Evolutionary conservation across 495 filamentous ascomycete species (phyloP).

Genomic region (Penicillium lagena): DNA sequence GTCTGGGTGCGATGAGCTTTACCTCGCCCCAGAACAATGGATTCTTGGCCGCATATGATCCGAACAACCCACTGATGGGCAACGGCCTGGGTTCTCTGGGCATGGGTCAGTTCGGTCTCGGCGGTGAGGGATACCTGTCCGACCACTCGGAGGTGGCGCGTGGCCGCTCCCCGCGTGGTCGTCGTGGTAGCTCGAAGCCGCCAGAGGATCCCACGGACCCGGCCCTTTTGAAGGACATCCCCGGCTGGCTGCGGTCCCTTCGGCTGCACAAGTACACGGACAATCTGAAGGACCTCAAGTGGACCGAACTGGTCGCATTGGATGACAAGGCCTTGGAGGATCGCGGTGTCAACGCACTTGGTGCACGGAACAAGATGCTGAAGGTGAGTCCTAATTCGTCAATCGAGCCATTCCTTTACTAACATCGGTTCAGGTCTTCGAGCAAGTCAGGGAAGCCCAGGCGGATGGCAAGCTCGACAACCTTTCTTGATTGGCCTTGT

Average conservation of each 20-base stretch:
- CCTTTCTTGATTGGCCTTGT: constrained; percentile 14
- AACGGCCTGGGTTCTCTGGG: constrained; percentile 66
- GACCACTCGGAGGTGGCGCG: constrained; percentile 88
- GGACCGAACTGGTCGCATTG: constrained; percentile 87
- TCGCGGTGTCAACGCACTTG: constrained; percentile 89
- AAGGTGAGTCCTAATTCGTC: constrained; percentile 57
- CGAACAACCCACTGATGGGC: constrained; percentile 62
- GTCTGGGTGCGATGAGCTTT: constrained; percentile 64
- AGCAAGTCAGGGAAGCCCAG: constrained; percentile 82
- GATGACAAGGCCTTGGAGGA: constrained; percentile 93
- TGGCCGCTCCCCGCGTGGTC: constrained; percentile 86
- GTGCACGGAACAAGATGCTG: constrained; percentile 94
- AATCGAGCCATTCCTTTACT: constrained; percentile 10
- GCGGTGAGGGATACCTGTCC: constrained; percentile 84
- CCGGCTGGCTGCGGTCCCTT: constrained; percentile 89
- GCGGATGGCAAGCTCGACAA: constrained; percentile 58
- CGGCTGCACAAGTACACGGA: constrained; percentile 98
- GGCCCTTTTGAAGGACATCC: constrained; percentile 86
- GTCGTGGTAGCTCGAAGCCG: constrained; percentile 91
- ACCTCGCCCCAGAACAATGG: constrained; percentile 93
- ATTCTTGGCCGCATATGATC: constrained; percentile 85
- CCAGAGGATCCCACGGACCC: constrained; percentile 96
- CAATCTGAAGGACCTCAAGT: constrained; percentile 93
- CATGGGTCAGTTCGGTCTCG: constrained; percentile 67
- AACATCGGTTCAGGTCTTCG: constrained; percentile 61